These are phyloP conservation scores for Terfezia claveryi DNA, from an alignment of 495 filamentous ascomycete species.

Conservation along the genomic window DNA sequence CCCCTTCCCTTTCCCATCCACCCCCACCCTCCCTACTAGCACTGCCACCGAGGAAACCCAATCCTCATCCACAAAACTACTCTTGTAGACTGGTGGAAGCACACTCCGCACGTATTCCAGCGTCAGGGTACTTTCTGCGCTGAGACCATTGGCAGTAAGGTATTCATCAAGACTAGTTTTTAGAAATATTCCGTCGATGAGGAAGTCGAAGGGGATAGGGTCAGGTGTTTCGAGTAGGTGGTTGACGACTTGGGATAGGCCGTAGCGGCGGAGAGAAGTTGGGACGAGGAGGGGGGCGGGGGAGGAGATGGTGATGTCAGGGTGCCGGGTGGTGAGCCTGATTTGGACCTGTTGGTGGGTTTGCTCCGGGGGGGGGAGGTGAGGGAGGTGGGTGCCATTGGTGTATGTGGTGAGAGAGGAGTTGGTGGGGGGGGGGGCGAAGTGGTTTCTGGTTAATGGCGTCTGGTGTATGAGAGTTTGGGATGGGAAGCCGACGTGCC, in stretches of 20 bases:
- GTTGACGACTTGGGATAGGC: constrained; percentile 80
- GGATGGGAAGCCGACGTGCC: too few species aligned
- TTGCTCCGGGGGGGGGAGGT: too few species aligned
- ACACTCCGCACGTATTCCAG: constrained; percentile 84
- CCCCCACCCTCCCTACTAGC: constrained; percentile 21
- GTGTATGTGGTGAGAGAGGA: too few species aligned
- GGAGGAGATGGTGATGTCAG: constrained; percentile 31
- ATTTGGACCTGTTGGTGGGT: constrained; percentile 22
- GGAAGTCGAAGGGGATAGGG: constrained; percentile 85
- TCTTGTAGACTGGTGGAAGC: constrained; percentile 64
- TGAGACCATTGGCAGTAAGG: constrained; percentile 63
- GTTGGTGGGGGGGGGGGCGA: too few species aligned
- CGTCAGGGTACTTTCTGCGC: constrained; percentile 60
- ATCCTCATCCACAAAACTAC: constrained; percentile 85
- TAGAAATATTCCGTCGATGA: constrained; percentile 77
- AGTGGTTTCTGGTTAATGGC: too few species aligned
- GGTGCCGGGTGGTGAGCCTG: constrained; percentile 34
- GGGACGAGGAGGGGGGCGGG: constrained; percentile 5
- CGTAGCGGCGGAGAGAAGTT: constrained; percentile 49
- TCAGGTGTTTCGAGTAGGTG: constrained; percentile 57
- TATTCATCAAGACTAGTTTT: constrained; percentile 76
- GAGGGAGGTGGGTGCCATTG: too few species aligned
- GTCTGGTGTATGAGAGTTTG: too few species aligned
- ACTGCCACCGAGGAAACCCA: constrained; percentile 92
- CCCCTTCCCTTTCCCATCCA: constrained; percentile 24